Evolutionary conservation across 108 stramenopile genomes (phyloP), one percentile per base, ranked within the genome.

Genomic region (Skeletonema costatum): DNA sequence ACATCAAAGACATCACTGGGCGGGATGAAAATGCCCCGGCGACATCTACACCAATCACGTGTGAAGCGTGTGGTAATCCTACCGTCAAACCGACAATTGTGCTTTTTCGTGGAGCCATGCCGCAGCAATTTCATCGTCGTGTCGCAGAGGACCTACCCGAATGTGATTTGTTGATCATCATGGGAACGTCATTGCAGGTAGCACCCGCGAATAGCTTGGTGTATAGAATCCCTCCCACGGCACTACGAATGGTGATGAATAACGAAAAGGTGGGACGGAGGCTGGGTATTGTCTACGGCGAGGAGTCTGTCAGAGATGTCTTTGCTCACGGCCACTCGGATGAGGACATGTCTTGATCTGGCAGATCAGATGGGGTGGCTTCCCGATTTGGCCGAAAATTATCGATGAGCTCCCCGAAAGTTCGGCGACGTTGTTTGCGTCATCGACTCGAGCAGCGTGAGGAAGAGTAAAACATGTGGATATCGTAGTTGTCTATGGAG

Each of bases 11-110:
- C 67, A 91, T 97, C 63, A 79, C 88, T 35, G 87, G 86, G 31
- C 56, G 77, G 31, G 87, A 90, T 66, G 36, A 66, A 9, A 75
- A 77, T 21, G 93, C 93, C 10, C 96, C 96, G 4, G 6, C 12
- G 19, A 56, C 76, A 68, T 93, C 92, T 12, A 89, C 77, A 5
- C 84, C 87, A 0, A 94, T 97, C 58, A 25, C 46, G 14, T 97
- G 96, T 61, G 42, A 65, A n/a, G 59, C 66, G 21, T 97, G 96
- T 72, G 81, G 80, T 0, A 46, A 76, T 16, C 71, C 78, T n/a
- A 66, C 82, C 2, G 85, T 97, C 48, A 97, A 97, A 62, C 96
- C 96, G 10, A 76, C 87, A 65, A 97, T 94, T 51, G 94, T 97
- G 0, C 63, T 97, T 32, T 97, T 94, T 74, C 88, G 90, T 17